These are phyloP conservation scores for Ramularia endophylla DNA, from an alignment of 2,329 filamentous ascomycete genomes.

Conservation along the genomic window DNA sequence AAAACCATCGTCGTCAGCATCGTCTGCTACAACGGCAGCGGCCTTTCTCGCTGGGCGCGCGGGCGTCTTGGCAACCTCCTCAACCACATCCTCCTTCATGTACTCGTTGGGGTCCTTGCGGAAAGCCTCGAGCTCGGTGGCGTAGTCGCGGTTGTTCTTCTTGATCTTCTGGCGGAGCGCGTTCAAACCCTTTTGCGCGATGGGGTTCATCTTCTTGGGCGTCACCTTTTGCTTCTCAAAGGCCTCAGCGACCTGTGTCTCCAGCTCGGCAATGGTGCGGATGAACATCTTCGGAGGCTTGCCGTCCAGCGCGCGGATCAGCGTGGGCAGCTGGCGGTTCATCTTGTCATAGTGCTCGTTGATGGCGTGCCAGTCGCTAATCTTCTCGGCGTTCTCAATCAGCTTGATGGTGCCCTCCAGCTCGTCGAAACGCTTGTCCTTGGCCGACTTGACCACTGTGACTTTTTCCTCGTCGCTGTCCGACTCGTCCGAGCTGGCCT, in stretches of 20 bases:
- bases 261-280: slow-evolving; percentile 85
- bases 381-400: slow-evolving; percentile 97
- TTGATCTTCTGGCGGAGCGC: slow-evolving; percentile 97
- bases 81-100: slow-evolving; percentile 79
- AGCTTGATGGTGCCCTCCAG: slow-evolving; percentile 81
- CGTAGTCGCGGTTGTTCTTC: slow-evolving; percentile 97
- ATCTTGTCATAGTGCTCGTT: slow-evolving; percentile 56
- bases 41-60: slow-evolving; percentile 47
- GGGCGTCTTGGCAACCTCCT: slow-evolving; percentile 52
- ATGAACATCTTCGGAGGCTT: slow-evolving; percentile 87
- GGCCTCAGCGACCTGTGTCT: slow-evolving; percentile 90
- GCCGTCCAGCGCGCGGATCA: slow-evolving; percentile 55
- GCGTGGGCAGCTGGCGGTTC: slow-evolving; percentile 41
- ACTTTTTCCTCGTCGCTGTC: slow-evolving; percentile 77
- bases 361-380: slow-evolving; percentile 94
- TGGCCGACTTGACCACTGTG: slow-evolving; percentile 90
- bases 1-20: slow-evolving; percentile 77
- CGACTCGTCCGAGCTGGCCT: slow-evolving; percentile 55
- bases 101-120: slow-evolving; percentile 77
- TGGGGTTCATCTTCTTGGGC: slow-evolving; percentile 98
- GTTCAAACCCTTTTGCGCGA: slow-evolving; percentile 88
- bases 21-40: slow-evolving; percentile 46
- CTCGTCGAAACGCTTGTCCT: slow-evolving; percentile 95
- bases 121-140: slow-evolving; percentile 80
- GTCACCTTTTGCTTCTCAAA: slow-evolving; percentile 93